phyloP scores from a whole-genome alignment of 2,329 filamentous ascomycete species.

The Furcasterigmium furcatum region DNA sequence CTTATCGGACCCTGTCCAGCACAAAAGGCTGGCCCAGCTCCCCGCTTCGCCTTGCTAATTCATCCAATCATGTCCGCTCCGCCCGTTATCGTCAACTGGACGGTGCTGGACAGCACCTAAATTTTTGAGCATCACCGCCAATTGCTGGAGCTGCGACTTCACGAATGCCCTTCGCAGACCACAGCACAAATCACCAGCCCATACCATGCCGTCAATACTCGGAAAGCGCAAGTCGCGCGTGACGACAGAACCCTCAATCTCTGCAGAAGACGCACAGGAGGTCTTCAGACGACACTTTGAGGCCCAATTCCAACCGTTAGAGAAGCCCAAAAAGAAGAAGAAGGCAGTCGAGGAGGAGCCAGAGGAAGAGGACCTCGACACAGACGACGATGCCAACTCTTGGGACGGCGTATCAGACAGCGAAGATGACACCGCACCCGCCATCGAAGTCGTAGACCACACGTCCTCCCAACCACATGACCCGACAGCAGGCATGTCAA shows the following conservation, averaged over 20 bases:
- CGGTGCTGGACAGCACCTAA: too few species aligned
- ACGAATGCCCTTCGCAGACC: too few species aligned
- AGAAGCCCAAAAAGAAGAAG: constrained; percentile 21
- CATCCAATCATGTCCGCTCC: too few species aligned
- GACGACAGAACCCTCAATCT: neutral
- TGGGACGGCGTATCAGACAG: constrained; percentile 24
- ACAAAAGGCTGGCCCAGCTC: too few species aligned
- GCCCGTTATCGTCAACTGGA: too few species aligned
- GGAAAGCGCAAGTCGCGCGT: constrained; percentile 13
- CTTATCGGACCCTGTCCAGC: too few species aligned
- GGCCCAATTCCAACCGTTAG: constrained; percentile 76
- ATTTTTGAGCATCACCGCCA: too few species aligned
- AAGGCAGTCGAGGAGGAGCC: constrained; percentile 16
- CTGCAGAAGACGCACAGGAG: constrained; percentile 50
- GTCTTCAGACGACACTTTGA: constrained; percentile 86
- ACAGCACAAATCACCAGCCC: too few species aligned
- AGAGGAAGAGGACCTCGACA: constrained; percentile 23
- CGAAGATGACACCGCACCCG: constrained; percentile 16
- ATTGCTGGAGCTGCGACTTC: too few species aligned
- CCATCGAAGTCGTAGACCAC: constrained; percentile 63
- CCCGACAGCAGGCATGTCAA: constrained; percentile 46
- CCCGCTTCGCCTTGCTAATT: too few species aligned
- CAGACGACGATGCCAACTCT: constrained; percentile 15
- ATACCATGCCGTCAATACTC: constrained; percentile 10
- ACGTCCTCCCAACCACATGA: constrained; percentile 35